Conservation (phyloP, 2,329 filamentous ascomycete species). For the Exophiala phaeomuriformis region DNA sequence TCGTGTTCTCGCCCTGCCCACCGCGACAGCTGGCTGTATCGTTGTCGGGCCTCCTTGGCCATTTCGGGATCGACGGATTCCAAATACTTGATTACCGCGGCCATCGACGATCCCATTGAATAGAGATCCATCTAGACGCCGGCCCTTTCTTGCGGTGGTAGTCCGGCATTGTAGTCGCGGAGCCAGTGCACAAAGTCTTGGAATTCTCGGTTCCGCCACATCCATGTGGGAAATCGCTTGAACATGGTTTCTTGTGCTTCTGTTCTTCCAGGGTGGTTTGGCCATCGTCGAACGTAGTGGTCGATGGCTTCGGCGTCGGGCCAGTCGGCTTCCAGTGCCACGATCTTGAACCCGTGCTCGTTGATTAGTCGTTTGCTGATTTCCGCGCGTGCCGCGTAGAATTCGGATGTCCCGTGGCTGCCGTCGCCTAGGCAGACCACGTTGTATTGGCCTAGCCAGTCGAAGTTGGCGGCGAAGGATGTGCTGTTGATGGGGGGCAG, state of each 20-base stretch:
- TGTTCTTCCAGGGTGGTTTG: conserved; percentile 18
- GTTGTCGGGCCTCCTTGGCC: conserved; percentile 38
- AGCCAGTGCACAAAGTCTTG: conserved; percentile 48
- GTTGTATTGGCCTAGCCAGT: conserved; percentile 10
- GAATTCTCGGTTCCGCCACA: conserved; percentile 50
- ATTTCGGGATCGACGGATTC: conserved; percentile 40
- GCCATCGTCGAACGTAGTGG: conserved; percentile 44
- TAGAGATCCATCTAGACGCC: conserved; percentile 50
- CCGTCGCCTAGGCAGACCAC: conserved; percentile 5
- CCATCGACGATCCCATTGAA: conserved; percentile 43
- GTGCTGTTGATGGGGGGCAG: conserved; percentile 7
- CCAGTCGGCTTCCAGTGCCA: conserved; percentile 50
- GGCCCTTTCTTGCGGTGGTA: conserved; percentile 30
- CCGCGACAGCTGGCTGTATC: conserved; percentile 43
- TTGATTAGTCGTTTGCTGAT: conserved; percentile 47
- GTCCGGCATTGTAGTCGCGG: conserved; percentile 37
- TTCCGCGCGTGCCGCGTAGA: conserved; percentile 46
- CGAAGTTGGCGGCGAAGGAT: conserved; percentile 3
- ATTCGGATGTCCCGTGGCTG: conserved; percentile 50
- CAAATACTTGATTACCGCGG: conserved; percentile 44
- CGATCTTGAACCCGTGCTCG: conserved; percentile 45
- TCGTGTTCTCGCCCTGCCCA: conserved; percentile 46
- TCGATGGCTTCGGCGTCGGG: conserved; percentile 48
- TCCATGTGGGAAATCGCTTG: conserved; percentile 48
- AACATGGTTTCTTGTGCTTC: conserved; percentile 36